phyloP scores from a whole-genome alignment of 495 filamentous ascomycete species.

The Pyrenopolyporus hunteri region DNA sequence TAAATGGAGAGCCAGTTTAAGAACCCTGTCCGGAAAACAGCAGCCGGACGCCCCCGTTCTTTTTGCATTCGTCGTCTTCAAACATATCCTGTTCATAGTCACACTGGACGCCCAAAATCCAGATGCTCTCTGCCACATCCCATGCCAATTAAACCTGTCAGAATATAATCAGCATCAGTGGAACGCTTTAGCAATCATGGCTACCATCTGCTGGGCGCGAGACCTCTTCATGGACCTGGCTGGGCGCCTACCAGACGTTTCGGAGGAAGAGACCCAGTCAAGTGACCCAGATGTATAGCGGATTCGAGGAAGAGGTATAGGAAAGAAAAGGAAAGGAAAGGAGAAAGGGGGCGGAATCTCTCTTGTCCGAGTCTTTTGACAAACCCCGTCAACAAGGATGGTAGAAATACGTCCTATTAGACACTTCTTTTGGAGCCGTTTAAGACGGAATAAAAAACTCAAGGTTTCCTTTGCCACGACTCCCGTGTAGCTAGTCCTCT shows the following conservation, averaged over 20 bases:
- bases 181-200: slow-evolving; percentile 42
- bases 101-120: slow-evolving; percentile 36
- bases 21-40: not conserved
- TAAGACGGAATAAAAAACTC: too few species aligned
- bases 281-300: slow-evolving; percentile 39
- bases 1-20: slow-evolving; percentile 22
- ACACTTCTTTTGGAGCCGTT: too few species aligned
- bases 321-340: not conserved
- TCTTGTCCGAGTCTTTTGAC: too few species aligned
- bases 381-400: too few species aligned
- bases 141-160: slow-evolving; percentile 38
- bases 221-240: slow-evolving; percentile 24
- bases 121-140: slow-evolving; percentile 30
- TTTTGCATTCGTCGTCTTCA: slow-evolving; percentile 41
- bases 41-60: slow-evolving; percentile 25
- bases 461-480: not conserved
- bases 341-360: too few species aligned
- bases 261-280: slow-evolving; percentile 6
- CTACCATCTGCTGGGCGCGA: slow-evolving; percentile 43
- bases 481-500: too few species aligned
- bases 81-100: slow-evolving; percentile 40
- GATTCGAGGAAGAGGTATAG: not conserved
- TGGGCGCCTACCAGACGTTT: not conserved
- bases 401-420: too few species aligned
- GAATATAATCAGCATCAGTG: slow-evolving; percentile 40